Evolutionary conservation across 148 eudicot species (phyloP).

Genomic region (Euryodendron excelsum): DNA sequence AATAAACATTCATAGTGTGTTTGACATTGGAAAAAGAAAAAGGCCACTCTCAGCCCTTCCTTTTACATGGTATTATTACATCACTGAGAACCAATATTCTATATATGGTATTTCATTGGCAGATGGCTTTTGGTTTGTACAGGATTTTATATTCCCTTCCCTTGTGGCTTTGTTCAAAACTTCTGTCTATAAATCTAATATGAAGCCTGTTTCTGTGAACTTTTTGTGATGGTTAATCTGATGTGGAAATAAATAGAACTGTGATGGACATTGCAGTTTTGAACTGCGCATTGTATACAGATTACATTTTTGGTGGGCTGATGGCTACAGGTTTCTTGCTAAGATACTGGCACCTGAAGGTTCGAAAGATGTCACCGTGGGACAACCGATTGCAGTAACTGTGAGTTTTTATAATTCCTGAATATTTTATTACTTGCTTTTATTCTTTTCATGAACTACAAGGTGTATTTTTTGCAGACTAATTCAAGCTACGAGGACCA

Average conservation of each 20-base stretch:
- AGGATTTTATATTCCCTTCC: too few relatives aligned
- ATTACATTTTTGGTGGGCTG: slow-evolving; percentile 5
- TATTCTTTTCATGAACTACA: background rate
- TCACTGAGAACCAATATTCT: too few relatives aligned
- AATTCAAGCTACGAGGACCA: background rate
- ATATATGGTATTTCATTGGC: background rate
- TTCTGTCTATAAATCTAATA: too few relatives aligned
- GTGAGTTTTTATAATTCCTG: slow-evolving; percentile 41
- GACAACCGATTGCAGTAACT: slow-evolving; percentile 85
- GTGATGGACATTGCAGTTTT: background rate
- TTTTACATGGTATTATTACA: background rate
- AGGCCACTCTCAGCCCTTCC: background rate
- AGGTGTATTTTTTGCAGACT: background rate
- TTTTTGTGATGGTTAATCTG: background rate
- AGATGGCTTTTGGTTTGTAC: slow-evolving; percentile 3
- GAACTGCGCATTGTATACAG: background rate
- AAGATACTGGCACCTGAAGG: slow-evolving; percentile 90
- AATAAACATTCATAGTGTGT: background rate
- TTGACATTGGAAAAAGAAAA: background rate
- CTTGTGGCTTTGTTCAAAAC: too few relatives aligned
- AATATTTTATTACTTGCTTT: background rate
- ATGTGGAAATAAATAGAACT: slow-evolving; percentile 1
- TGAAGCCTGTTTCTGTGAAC: slow-evolving; percentile 1
- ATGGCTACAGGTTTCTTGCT: slow-evolving; percentile 64
- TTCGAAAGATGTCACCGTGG: slow-evolving; percentile 78